A percentile compares a stretch with the other conserved stretches of the same genome.
Conservation (phyloP, 768 basidiomycete species). For the Chlorophyllum brunneum region DNA sequence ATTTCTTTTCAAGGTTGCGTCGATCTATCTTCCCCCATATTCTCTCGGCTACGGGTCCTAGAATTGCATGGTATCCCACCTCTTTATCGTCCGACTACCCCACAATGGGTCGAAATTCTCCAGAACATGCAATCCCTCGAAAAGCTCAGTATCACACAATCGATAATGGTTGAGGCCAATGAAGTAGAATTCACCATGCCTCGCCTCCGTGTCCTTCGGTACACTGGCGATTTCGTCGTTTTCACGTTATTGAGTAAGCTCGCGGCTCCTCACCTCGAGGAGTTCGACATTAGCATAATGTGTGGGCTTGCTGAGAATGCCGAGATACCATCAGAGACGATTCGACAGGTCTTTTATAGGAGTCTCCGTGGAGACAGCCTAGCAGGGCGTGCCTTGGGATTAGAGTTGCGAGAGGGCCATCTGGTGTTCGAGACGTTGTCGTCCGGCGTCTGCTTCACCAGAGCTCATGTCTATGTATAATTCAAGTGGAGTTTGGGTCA, state of each 20-base stretch:
- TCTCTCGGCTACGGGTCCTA: neutral
- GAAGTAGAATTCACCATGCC: neutral
- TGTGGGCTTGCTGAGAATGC: neutral
- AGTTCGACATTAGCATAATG: neutral
- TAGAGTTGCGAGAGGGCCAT: neutral
- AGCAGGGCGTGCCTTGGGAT: neutral
- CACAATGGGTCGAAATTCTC: constrained; percentile 2
- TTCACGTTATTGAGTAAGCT: neutral
- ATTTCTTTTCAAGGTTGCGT: neutral
- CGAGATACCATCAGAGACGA: neutral
- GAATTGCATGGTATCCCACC: constrained; percentile 1
- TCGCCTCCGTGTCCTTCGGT: neutral
- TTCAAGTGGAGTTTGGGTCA: too few relatives aligned
- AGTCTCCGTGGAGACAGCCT: neutral
- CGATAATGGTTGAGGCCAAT: neutral
- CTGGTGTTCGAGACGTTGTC: too few relatives aligned
- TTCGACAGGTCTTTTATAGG: neutral
- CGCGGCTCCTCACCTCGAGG: neutral
- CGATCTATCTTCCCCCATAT: neutral
- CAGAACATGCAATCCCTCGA: neutral
- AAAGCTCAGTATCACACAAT: neutral
- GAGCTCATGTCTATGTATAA: too few relatives aligned
- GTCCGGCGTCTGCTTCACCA: too few relatives aligned
- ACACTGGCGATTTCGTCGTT: neutral
- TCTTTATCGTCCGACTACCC: neutral